Evolutionary conservation across 2,329 filamentous ascomycete species (phyloP).

Genomic region (Laburnicola sp.): DNA sequence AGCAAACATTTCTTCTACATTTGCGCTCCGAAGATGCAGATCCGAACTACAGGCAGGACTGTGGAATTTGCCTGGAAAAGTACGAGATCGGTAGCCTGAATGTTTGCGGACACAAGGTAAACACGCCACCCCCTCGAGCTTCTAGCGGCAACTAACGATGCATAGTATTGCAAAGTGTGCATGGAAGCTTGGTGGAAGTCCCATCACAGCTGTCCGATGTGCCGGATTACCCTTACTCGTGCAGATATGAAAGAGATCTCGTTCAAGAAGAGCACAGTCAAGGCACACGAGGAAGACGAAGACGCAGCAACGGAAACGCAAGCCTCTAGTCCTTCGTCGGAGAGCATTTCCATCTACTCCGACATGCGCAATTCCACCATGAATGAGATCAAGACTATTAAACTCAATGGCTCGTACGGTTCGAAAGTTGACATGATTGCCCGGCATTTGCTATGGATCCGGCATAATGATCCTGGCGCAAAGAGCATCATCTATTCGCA

Average conservation of each 20-base stretch:
- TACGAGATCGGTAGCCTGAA: conserved; percentile 83
- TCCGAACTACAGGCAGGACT: conserved; percentile 63
- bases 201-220: conserved; percentile 79
- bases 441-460: conserved; percentile 81
- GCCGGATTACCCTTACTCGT: conserved; percentile 64
- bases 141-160: conserved; percentile 1
- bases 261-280: conserved; percentile 74
- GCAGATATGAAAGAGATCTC: conserved; percentile 80
- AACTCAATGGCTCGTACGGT: conserved; percentile 74
- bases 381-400: conserved; percentile 78
- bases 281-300: conserved; percentile 63
- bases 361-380: conserved; percentile 72
- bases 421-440: conserved; percentile 80
- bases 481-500: conserved; percentile 97
- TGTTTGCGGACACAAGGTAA: conserved; percentile 72
- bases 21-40: conserved; percentile 64
- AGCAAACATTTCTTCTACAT: conserved; percentile 73
- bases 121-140: background rate
- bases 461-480: conserved; percentile 78
- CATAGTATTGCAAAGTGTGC: conserved; percentile 85
- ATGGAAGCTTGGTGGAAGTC: conserved; percentile 75
- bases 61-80: conserved; percentile 78
- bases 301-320: conserved; percentile 20
- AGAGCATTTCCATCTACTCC: conserved; percentile 68
- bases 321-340: conserved; percentile 29